Evolutionary conservation across 2,329 filamentous ascomycete species (phyloP), one percentile per base, ranked within the genome.

Genomic region (Sporothrix euskadiensis): DNA sequence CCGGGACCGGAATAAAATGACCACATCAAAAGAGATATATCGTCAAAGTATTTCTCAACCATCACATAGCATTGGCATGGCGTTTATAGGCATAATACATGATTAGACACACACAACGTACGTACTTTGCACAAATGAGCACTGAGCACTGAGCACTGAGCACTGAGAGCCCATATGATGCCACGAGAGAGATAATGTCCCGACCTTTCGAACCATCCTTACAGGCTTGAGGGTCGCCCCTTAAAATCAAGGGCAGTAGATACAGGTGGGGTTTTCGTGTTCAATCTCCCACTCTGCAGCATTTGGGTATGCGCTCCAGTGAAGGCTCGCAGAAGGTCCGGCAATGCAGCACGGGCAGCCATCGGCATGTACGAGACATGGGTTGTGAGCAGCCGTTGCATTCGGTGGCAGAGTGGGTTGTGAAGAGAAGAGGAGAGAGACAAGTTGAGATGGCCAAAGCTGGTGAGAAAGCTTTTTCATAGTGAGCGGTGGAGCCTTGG

Each of bases 131-230:
- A 32, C 2, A 35, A 26, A n/a, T 26, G n/a, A 52, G 8, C 49
- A 26, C 26, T 26, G 26, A 66, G 16, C 49, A 26, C 26, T 26
- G 26, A 26, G 26, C 49, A 26, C 26, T 26, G 26, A 66, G 16
- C 49, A 26, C 26, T 26, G 26, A 26, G 26, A 26, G 26, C 26
- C 26, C 26, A 26, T 26, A 26, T 26, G 26, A 26, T 26, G 1
- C 26, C 52, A 14, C 7, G 14, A 35, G 44, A 14, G 65, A 65
- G 26, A 19, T 78, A 78, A 85, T 93, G 90, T 93, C 88, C 89
- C 90, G 88, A 90, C 89, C 89, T 90, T 91, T 92, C 91, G 91
- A 94, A 91, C 91, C 86, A 90, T 91, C 90, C 90, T 89, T 88
- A 93, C 91, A 93, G 85, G 73, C 71, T 76, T 65, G 85, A 84